Evolutionary conservation across 495 filamentous ascomycete species (phyloP), one percentile per base, ranked within the genome.

Genomic region (Xylaria flabelliformis): DNA sequence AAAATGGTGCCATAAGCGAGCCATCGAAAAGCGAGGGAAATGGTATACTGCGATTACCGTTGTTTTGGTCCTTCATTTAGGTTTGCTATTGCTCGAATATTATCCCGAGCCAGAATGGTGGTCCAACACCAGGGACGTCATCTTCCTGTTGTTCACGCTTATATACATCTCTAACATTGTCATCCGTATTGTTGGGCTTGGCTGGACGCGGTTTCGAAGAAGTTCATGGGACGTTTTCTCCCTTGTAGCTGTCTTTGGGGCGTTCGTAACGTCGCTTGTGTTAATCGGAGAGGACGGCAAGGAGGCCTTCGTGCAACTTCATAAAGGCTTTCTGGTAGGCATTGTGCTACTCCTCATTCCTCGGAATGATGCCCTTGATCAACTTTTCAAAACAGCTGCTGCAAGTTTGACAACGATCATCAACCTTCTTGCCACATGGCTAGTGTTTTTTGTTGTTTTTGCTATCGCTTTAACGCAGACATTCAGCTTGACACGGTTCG

Each of bases 381-480:
- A 99, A 80, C 90, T 99, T 7, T 99, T 98, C 89, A 99, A 99
- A 82, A 99, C 96, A 19, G 97, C 97, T 3, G 97, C 96, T n/a
- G 96, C 96, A 53, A 94, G 91, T 89, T 83, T 99, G 44, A 91
- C 92, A 2, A 90, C 92, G 17, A 98, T 99, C 77, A 89, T 91
- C 67, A 99, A 97, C 78, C 86, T 99, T 32, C 85, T 99, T 24
- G 96, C 95, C 2, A 98, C 97, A 0, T 99, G 96, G 96, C 92
- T 97, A 72, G 93, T 98, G 1, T 88, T 99, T 59, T 99, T 98
- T 85, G 83, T 98, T 46, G 94, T 97, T 17, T 99, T 92, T 80
- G 97, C 95, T 41, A 98, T 99, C 74, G 96, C 96, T 10, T 85
- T 98, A 77, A 98, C 97, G 51, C 96, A 99, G 79, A 93, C 95